A percentile compares a stretch with the other conserved stretches of the same genome.
Conservation (phyloP, 805 yeast genomes). For the Diddensiella santjacobensis region DNA sequence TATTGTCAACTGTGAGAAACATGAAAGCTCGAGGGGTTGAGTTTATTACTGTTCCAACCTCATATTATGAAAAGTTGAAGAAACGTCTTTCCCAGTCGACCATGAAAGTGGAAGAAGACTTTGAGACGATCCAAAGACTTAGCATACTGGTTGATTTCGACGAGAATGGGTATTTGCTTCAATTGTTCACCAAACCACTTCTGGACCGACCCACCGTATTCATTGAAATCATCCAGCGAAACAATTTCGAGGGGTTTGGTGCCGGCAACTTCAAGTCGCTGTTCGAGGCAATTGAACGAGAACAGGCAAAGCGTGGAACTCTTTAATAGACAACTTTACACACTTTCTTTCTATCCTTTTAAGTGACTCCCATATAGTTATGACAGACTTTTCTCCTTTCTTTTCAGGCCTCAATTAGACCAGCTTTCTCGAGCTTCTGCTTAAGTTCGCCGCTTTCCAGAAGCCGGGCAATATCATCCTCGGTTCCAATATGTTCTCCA, state of each 20-base stretch:
- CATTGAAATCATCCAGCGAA: constrained; percentile 75
- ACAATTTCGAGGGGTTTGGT: constrained; percentile 81
- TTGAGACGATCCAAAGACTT: constrained; percentile 46
- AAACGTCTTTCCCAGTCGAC: constrained; percentile 44
- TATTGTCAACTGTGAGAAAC: constrained; percentile 50
- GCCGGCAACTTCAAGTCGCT: constrained; percentile 83
- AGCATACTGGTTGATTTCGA: constrained; percentile 71
- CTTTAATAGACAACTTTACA: constrained; percentile 12
- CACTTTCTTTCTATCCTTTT: too few species aligned
- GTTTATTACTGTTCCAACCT: constrained; percentile 57
- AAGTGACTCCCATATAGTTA: too few species aligned
- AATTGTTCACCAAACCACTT: constrained; percentile 73
- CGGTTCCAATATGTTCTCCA: constrained; percentile 58
- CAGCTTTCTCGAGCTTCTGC: constrained; percentile 14
- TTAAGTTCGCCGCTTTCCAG: constrained; percentile 21
- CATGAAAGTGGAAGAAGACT: constrained; percentile 48
- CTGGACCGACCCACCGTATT: constrained; percentile 79
- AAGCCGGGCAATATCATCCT: constrained; percentile 30
- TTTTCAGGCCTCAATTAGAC: constrained; percentile 7
- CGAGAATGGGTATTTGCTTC: constrained; percentile 70
- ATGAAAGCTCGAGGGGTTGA: constrained; percentile 63
- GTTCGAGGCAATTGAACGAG: constrained; percentile 76
- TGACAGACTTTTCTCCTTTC: not conserved
- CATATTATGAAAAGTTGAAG: constrained; percentile 53
- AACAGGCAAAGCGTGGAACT: constrained; percentile 70